These are phyloP conservation scores for Neurospora crassa DNA, from an alignment of 2,329 filamentous ascomycete species.

Conservation along the genomic window DNA sequence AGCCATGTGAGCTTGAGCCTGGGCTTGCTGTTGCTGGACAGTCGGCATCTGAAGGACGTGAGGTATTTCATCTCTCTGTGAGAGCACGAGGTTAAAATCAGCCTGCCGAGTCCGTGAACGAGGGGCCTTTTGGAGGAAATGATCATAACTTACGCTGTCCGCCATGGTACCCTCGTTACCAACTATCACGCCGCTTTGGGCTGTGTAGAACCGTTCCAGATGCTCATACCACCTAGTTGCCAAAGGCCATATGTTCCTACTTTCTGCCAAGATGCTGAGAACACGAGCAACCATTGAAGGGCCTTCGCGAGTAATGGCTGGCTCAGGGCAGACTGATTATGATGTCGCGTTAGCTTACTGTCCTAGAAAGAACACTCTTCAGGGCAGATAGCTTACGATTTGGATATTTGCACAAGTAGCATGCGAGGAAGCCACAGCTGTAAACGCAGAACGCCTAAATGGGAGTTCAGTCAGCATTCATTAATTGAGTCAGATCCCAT, in stretches of 20 bases:
- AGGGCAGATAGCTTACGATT: constrained; percentile 27
- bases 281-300: constrained; percentile 37
- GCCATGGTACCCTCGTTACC: constrained; percentile 39
- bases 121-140: not conserved
- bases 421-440: constrained; percentile 42
- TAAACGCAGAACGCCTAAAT: constrained; percentile 41
- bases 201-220: constrained; percentile 36
- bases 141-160: constrained; percentile 30
- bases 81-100: constrained; percentile 1
- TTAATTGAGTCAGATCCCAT: not conserved
- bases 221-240: constrained; percentile 43
- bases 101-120: not conserved
- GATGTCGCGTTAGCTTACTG: not conserved
- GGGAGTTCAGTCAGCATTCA: constrained; percentile 1
- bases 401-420: constrained; percentile 43
- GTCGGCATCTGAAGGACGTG: constrained; percentile 18
- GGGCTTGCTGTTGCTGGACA: constrained; percentile 9
- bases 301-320: constrained; percentile 28
- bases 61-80: constrained; percentile 20
- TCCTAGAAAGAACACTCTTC: not conserved
- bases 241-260: constrained; percentile 42
- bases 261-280: constrained; percentile 36
- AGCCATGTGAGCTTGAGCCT: constrained; percentile 13
- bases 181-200: constrained; percentile 30
- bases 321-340: constrained; percentile 32